Base-by-base conservation (phyloP, 2,329 filamentous ascomycete species). In the Daldinia eschscholtzii region DNA sequence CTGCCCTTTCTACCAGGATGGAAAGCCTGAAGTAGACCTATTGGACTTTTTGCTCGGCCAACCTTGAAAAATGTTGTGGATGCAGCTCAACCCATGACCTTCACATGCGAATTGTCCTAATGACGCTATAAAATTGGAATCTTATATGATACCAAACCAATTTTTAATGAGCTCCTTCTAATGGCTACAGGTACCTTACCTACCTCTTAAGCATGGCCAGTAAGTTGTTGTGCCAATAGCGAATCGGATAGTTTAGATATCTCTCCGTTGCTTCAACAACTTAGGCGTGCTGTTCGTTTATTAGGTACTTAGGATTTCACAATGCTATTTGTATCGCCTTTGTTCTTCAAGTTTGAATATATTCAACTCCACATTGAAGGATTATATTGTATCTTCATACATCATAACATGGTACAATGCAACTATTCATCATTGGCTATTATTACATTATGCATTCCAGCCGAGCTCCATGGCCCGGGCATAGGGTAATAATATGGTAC, bases 391-490 rank as follows among this genome's bases (percentile, higher is more conserved):
- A 52, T 52, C 33, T 18, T 33, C 15, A 18, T 20, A 6, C 28
- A 33, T 52, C 26, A 15, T 42, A 18, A 52, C 46, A 52, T 33
- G 15, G 33, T 57, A 48, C 41, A 57, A 55, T 57, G 67, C 55
- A 61, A 30, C 35, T 57, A n/a, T 63, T 30, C 41, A 23, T 50
- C 57, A 37, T 48, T 33, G 41, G 26, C 59, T 52, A 61, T 58
- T 57, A 76, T 61, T 67, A 70, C 69, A 67, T 67, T 72, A 70
- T 68, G 67, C 61, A 23, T 57, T 65, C 70, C 70, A 70, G 70
- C 70, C 67, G 67, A 68, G 70, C 59, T 23, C 35, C 37, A 23
- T 15, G 58, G 62, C 67, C 57, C 67, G 70, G 67, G 64, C 67
- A 70, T 67, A 39, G 35, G 35, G 65, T 50, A 61, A 57, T n/a